Conservation (phyloP, 148 eudicot genomes). For the Rhododendron mucronatum region DNA sequence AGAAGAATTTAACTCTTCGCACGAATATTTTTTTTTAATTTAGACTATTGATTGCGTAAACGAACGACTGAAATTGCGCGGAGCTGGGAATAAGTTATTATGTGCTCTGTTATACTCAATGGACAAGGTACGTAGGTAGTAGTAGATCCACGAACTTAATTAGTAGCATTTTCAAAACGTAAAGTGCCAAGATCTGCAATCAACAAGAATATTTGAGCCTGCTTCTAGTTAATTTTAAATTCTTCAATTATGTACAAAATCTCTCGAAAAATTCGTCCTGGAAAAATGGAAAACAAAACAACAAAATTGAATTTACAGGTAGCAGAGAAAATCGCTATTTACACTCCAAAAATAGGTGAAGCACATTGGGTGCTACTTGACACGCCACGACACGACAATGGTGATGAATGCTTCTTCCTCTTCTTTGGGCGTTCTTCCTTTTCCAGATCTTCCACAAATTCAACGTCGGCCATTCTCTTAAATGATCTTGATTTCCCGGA, state of each 20-base stretch:
- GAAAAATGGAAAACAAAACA: not conserved
- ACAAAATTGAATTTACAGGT: not conserved
- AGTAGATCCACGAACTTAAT: no score
- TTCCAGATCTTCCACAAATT: conserved; percentile 22
- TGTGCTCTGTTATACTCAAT: no score
- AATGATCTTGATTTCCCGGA: conserved; percentile 22
- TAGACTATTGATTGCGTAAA: no score
- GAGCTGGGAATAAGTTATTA: no score
- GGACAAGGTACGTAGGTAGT: no score
- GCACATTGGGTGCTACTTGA: not conserved
- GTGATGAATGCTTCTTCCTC: conserved; percentile 5
- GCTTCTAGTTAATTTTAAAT: not conserved
- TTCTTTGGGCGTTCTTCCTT: conserved; percentile 18
- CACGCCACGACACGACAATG: not conserved
- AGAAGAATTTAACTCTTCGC: no score
- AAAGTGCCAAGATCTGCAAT: not conserved
- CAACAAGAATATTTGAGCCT: not conserved
- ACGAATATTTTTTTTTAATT: no score
- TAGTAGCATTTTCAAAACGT: not conserved
- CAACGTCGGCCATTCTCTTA: conserved; percentile 12
- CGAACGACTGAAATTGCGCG: no score
- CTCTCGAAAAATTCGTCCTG: not conserved
- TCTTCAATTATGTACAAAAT: not conserved
- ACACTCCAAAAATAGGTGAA: not conserved
- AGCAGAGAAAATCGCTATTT: not conserved